Base-by-base conservation (phyloP, 768 basidiomycete species). In the Leccinellum luteum region DNA sequence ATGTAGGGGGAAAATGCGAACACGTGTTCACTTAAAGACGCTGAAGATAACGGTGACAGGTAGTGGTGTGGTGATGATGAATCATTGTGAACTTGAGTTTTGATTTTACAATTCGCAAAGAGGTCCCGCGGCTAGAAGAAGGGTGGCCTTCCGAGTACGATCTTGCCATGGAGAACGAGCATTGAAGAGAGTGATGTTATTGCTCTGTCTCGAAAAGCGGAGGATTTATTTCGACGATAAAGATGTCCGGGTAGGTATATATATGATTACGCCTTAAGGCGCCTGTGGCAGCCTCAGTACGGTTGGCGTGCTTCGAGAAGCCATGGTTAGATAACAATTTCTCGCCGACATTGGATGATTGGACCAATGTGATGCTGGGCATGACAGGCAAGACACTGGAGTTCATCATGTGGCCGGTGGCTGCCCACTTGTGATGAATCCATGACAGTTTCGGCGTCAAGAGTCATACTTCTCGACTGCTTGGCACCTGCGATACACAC, bases 21-120 rank as follows among this genome's bases (percentile, higher is more conserved):
- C 52, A 61, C 19, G 51, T 57, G 64, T 31, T 9, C 27, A 32
- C 28, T 27, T 19, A 48, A 56, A 52, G 56, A 43, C 56, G 64
- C 60, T 45, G 51, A 49, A 57, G 66, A 66, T 66, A 66, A 48
- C 59, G 52, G 51, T n/a, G 38, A 41, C n/a, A 10, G n/a, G 4
- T n/a, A n/a, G 9, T 41, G 38, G 9, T 41, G 38, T 28, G 38
- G 9, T 41, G 38, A 4, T 28, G 6, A 28, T 28, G 6, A 28
- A 28, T 28, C 28, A 28, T 28, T 28, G 28, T 28, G 28, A 28
- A 25, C 25, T 4, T 25, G 25, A 28, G 6, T 28, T 28, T 28
- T 28, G 28, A 28, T 28, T 28, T 28, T 35, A 35, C 34, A 35
- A 35, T 17, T 17, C 14, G 34, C 34, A 15, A 17, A 35, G 15